A percentile compares a stretch with the other conserved stretches of the same genome.
phyloP scores from a whole-genome alignment of 2,329 filamentous ascomycete species.

The Penicillium sp. region DNA sequence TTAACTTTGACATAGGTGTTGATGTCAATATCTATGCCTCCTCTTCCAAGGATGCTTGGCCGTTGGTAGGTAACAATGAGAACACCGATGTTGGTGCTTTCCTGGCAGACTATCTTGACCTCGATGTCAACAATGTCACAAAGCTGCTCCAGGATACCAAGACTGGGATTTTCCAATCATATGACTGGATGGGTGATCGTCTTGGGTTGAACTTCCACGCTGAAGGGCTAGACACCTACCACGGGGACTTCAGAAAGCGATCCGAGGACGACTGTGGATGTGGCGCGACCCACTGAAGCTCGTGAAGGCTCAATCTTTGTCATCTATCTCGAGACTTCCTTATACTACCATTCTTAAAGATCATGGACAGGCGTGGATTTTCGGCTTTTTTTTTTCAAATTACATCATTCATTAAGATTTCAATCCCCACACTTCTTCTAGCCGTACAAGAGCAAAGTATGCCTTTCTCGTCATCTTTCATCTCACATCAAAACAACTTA shows the following conservation, averaged over 20 bases:
- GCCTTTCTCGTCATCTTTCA: no score
- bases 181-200: constrained; percentile 45
- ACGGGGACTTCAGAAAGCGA: constrained; percentile 46
- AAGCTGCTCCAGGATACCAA: constrained; percentile 60
- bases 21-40: constrained; percentile 97
- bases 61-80: constrained; percentile 82
- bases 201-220: constrained; percentile 38
- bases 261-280: constrained; percentile 36
- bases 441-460: no score
- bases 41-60: constrained; percentile 61
- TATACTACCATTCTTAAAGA: background rate
- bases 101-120: constrained; percentile 72
- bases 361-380: background rate
- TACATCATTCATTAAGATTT: background rate
- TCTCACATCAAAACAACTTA: no score
- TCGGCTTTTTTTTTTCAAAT: background rate
- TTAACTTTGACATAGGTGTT: constrained; percentile 58
- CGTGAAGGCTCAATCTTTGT: constrained; percentile 7
- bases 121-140: constrained; percentile 79
- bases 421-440: background rate
- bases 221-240: constrained; percentile 46
- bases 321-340: background rate
- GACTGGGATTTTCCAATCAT: constrained; percentile 21
- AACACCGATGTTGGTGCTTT: constrained; percentile 92
- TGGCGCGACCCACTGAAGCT: constrained; percentile 25